Base-by-base conservation (phyloP, 352 stramenopile species). In the Blastocystis sp. region DNA sequence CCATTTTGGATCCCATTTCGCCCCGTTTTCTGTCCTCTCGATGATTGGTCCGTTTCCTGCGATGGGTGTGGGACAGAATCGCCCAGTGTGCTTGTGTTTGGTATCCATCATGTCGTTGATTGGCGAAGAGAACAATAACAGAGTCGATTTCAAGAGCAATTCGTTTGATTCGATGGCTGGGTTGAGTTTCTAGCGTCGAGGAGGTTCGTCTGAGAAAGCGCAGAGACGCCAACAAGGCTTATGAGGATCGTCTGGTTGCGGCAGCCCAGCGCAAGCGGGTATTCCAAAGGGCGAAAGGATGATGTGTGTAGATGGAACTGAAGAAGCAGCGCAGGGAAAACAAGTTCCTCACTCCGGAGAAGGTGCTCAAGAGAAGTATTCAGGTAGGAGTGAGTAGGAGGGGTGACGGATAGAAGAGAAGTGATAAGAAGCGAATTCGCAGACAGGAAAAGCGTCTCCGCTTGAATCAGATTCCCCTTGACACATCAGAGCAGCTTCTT, bases 331-430 rank as follows among this genome's bases (percentile, higher is more conserved):
- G 53, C 6, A 73, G 29, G 21, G 40, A 84, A 32, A 67, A 36
- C 51, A 3, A 57, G 24, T 84, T 84, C 36, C 21, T 84, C n/a
- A 84, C 73, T 38, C 73, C 73, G 3, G 73, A 84, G 32, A 84
- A 44, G 36, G 24, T 84, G 16, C 18, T 84, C 9, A 84, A 84
- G 34, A 18, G 16, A 8, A 73, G 42, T 27, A 64, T 53, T 59
- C 18, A 59, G n/a, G 51, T 59, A 59, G n/a, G 4, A 3, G n/a
- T 59, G 51, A 14, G 51, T 3, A 3, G n/a, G n/a, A 6, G 3
- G 11, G n/a, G 51, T 59, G n/a, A 16, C 51, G 11, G n/a, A 11
- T 24, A 53, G 34, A 40, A 53, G 24, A 34, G 29, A 18, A 67
- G 32, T 8, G 73, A 84, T 72, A 29, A 32, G 29, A 84, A 73